phyloP scores from a whole-genome alignment of 805 yeast species.

The Yarrowia divulgata region DNA sequence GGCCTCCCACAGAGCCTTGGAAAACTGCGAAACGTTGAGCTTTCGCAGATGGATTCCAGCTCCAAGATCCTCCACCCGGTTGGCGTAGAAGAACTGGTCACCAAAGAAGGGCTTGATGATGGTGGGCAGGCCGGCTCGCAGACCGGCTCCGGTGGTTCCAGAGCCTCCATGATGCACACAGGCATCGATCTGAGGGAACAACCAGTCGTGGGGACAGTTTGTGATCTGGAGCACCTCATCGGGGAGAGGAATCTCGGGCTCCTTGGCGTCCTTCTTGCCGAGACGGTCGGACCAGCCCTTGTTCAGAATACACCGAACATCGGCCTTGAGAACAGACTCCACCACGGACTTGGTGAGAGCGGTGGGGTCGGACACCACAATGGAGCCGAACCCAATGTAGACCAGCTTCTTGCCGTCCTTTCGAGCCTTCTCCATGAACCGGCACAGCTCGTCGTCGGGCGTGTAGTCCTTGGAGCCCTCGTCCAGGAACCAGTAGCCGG shows the following conservation, averaged over 20 bases:
- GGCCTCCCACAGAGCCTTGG: conserved; percentile 72
- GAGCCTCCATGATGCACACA: conserved; percentile 98
- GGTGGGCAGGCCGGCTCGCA: conserved; percentile 87
- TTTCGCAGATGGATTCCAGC: conserved; percentile 77
- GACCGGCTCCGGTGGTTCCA: conserved; percentile 93
- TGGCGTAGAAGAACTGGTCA: conserved; percentile 92
- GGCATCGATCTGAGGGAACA: conserved; percentile 86
- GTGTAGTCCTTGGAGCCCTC: conserved; percentile 61
- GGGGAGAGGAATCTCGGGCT: conserved; percentile 62
- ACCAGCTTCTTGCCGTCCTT: conserved; percentile 71
- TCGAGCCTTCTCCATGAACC: conserved; percentile 70
- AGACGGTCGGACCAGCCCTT: conserved; percentile 94
- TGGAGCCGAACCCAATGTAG: conserved; percentile 95
- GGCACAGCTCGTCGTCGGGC: conserved; percentile 65
- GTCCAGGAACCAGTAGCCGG: conserved; percentile 94
- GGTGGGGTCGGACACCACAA: conserved; percentile 83
- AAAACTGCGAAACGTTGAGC: conserved; percentile 66
- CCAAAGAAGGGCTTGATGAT: conserved; percentile 95
- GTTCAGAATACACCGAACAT: conserved; percentile 83
- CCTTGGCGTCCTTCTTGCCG: conserved; percentile 52
- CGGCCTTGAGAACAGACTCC: conserved; percentile 80
- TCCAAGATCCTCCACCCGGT: conserved; percentile 86
- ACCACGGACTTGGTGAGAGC: conserved; percentile 78
- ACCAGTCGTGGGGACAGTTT: conserved; percentile 90
- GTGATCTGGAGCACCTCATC: conserved; percentile 72